phyloP scores from a whole-genome alignment of 2,329 filamentous ascomycete genomes.

The Cryphonectria radicalis region DNA sequence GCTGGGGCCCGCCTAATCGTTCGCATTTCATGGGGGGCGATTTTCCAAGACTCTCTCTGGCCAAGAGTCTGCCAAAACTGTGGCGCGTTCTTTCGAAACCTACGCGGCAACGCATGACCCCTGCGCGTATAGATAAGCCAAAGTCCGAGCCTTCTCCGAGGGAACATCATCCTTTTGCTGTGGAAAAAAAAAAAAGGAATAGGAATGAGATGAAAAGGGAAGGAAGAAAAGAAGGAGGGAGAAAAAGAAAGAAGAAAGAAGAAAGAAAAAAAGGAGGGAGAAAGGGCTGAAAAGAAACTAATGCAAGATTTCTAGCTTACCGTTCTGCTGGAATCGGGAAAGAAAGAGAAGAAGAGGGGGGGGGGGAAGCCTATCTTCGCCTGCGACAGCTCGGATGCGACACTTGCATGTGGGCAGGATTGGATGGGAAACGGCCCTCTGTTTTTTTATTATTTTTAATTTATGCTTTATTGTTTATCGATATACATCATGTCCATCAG shows the following conservation, averaged over 20 bases:
- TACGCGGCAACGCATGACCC: background rate
- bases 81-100: background rate
- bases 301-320: constrained; percentile 12
- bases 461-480: background rate
- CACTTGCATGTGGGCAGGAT: background rate
- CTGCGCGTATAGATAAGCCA: constrained; percentile 6
- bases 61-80: constrained; percentile 1
- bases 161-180: background rate
- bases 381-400: background rate
- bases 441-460: background rate
- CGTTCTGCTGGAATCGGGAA: background rate
- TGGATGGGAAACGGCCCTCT: no score
- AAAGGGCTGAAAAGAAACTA: background rate
- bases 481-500: no score
- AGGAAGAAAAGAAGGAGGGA: no score
- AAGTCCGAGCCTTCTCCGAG: background rate
- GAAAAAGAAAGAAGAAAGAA: no score
- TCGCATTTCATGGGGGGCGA: background rate
- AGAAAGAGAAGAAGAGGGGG: no score
- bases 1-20: background rate
- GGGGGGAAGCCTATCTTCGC: background rate
- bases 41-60: background rate
- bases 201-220: no score
- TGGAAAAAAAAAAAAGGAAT: no score
- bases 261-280: no score